These are phyloP conservation scores for Trichoderma sp. DNA, from an alignment of 2,329 filamentous ascomycete genomes.

Conservation along the genomic window DNA sequence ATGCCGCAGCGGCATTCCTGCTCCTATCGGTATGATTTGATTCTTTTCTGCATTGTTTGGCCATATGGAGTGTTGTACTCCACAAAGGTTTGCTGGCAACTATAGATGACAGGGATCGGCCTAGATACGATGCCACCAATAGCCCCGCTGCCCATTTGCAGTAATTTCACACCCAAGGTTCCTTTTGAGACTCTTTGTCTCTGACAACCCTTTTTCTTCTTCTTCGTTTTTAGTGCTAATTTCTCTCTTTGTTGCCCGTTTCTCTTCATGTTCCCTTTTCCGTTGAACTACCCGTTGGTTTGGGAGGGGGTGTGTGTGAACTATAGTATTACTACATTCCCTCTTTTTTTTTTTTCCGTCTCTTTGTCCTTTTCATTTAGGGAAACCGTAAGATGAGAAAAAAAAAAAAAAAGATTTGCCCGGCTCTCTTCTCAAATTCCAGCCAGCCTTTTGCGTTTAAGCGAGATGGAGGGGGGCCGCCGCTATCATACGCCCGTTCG, in stretches of 20 bases:
- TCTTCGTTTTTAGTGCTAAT: no score
- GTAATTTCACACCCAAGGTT: not conserved
- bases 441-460: not conserved
- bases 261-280: not conserved
- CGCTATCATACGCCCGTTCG: not conserved
- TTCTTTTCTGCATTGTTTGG: not conserved
- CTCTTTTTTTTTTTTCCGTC: not conserved
- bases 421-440: not conserved
- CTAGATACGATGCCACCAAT: not conserved
- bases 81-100: not conserved
- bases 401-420: not conserved
- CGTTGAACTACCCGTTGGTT: not conserved
- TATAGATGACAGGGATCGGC: not conserved
- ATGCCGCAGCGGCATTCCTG: not conserved
- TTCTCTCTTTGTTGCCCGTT: not conserved
- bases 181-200: not conserved
- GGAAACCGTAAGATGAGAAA: not conserved
- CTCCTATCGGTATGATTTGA: not conserved
- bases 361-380: not conserved
- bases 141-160: not conserved
- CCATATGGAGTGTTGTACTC: not conserved
- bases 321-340: not conserved
- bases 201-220: not conserved
- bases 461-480: constrained; percentile 4
- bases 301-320: not conserved